phyloP scores from a whole-genome alignment of 2,329 filamentous ascomycete genomes.

The Nakataea oryzae region DNA sequence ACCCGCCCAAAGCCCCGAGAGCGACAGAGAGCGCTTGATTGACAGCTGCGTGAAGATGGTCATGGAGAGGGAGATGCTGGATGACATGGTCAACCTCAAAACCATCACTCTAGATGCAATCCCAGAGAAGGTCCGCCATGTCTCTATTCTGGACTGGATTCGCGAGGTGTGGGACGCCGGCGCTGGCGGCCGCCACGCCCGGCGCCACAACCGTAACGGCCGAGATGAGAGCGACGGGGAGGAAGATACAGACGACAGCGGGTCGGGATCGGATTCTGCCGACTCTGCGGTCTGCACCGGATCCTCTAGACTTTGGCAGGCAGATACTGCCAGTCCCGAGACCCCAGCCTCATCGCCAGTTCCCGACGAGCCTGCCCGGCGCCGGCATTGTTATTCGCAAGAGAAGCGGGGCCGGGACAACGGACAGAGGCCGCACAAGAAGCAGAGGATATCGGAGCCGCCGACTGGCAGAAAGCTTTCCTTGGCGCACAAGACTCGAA shows the following conservation, averaged over 20 bases:
- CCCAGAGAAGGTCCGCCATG: not conserved
- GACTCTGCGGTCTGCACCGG: not conserved
- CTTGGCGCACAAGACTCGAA: not conserved
- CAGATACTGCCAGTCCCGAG: no score
- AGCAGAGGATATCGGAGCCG: not conserved
- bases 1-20: not conserved
- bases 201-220: no score
- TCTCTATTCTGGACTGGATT: not conserved
- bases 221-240: not conserved
- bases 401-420: not conserved
- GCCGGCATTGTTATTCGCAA: not conserved
- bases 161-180: not conserved
- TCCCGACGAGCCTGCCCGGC: no score
- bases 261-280: not conserved
- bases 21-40: not conserved
- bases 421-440: not conserved
- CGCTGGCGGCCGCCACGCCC: no score
- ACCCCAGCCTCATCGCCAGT: not conserved
- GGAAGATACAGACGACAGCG: not conserved
- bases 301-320: not conserved
- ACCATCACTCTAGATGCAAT: not conserved
- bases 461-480: no score
- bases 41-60: not conserved
- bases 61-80: not conserved
- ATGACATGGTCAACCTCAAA: not conserved